A percentile compares a stretch with the other conserved stretches of the same genome.
These are phyloP conservation scores for Colletotrichum sublineola DNA, from an alignment of 2,329 filamentous ascomycete species.

Conservation along the genomic window DNA sequence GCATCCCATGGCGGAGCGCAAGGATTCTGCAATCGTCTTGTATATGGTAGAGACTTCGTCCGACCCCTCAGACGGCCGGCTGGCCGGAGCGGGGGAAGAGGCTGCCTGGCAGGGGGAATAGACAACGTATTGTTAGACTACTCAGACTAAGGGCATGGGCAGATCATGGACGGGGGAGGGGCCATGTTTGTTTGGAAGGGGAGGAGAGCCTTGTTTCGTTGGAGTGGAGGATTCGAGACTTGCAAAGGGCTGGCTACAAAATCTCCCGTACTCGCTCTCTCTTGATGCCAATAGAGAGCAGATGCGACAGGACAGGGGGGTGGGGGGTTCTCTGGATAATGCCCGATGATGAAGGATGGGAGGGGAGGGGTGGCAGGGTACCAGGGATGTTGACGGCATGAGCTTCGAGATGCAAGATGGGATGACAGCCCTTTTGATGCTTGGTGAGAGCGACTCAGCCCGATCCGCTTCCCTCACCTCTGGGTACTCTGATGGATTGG, in stretches of 20 bases:
- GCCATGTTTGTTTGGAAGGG: slow-evolving; percentile 17
- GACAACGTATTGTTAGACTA: slow-evolving; percentile 33
- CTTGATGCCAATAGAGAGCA: slow-evolving; percentile 7
- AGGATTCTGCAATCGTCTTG: slow-evolving; percentile 38
- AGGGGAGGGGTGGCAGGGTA: slow-evolving; percentile 18
- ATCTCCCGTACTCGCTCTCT: background rate
- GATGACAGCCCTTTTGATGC: slow-evolving; percentile 32
- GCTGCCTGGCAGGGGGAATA: slow-evolving; percentile 33
- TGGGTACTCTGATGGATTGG: slow-evolving; percentile 17
- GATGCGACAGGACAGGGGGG: background rate
- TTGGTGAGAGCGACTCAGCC: slow-evolving; percentile 31
- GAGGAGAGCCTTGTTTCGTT: slow-evolving; percentile 13
- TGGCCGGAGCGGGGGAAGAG: slow-evolving; percentile 26
- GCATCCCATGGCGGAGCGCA: slow-evolving; percentile 34
- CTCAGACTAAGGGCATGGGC: slow-evolving; percentile 32
- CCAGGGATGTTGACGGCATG: slow-evolving; percentile 37
- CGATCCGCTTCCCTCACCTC: slow-evolving; percentile 8
- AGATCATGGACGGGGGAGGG: slow-evolving; percentile 37
- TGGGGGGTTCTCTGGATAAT: slow-evolving; percentile 20
- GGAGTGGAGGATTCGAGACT: slow-evolving; percentile 28
- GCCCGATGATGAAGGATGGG: slow-evolving; percentile 13
- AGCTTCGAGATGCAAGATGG: slow-evolving; percentile 41
- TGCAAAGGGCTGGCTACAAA: background rate
- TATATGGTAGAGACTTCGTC: slow-evolving; percentile 23
- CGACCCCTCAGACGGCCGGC: slow-evolving; percentile 24